Conservation (phyloP, 805 yeast species). For the Wickerhamomyces xylosicus region DNA sequence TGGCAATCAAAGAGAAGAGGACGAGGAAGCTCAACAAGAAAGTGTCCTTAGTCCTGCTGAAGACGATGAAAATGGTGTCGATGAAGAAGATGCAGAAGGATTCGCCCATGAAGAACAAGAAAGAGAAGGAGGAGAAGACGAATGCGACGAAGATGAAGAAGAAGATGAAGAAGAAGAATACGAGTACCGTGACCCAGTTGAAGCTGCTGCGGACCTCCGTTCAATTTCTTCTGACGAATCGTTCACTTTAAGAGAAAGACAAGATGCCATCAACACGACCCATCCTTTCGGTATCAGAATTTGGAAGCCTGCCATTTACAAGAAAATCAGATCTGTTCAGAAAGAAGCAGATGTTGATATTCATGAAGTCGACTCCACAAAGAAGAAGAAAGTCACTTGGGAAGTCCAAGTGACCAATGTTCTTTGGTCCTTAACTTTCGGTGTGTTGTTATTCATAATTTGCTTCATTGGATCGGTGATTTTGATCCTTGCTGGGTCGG, state of each 20-base stretch:
- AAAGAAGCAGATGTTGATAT: slow-evolving; percentile 87
- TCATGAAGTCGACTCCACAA: slow-evolving; percentile 50
- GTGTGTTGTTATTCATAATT: slow-evolving; percentile 44
- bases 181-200: slow-evolving; percentile 7
- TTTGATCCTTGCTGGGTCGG: slow-evolving; percentile 32
- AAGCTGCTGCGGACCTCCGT: slow-evolving; percentile 18
- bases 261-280: slow-evolving; percentile 90
- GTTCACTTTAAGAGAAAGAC: slow-evolving; percentile 82
- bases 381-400: slow-evolving; percentile 38
- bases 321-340: slow-evolving; percentile 86
- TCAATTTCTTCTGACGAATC: slow-evolving; percentile 61
- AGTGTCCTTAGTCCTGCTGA: neutral
- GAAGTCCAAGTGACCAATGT: slow-evolving; percentile 59
- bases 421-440: slow-evolving; percentile 68
- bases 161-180: slow-evolving; percentile 11
- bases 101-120: neutral
- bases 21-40: slow-evolving; percentile 4
- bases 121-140: neutral
- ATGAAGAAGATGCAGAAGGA: neutral
- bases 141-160: slow-evolving; percentile 4
- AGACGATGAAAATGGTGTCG: slow-evolving; percentile 2
- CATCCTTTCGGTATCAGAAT: slow-evolving; percentile 98
- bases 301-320: slow-evolving; percentile 97
- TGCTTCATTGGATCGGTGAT: slow-evolving; percentile 39
- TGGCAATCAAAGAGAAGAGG: too few species aligned